Base-by-base conservation (phyloP, 192 early-diverging fungal species). In the Podila horticola region DNA sequence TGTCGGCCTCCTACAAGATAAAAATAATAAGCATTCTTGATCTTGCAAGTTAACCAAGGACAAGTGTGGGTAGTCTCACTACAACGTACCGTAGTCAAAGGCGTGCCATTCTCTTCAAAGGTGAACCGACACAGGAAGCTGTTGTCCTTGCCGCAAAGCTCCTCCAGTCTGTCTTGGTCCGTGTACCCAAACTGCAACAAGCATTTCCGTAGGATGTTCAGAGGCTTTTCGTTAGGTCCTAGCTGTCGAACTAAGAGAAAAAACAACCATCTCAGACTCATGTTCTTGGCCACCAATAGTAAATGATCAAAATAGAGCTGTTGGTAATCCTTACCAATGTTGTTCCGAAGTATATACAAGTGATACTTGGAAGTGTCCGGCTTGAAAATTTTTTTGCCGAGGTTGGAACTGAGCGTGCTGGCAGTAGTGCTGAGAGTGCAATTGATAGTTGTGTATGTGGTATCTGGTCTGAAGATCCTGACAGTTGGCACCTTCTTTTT, bases 321-420 rank as follows among this genome's bases (percentile, higher is more conserved):
- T 2, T 20, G 24, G 19, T 9, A 29, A n/a, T 26, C 69, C 59
- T 76, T 77, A 86, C 85, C 64, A 33, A 86, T 74, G 28, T 82
- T 77, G 58, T 86, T 74, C 20, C 83, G 71, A 20, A 74, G 74
- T 7, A 86, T 60, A 62, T 84, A 84, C 55, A 86, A 36, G 62
- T 83, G 84, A 61, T 82, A 86, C 28, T 84, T 84, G 28, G 83
- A 89, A 31, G 89, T 87, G 69, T 97, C 95, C 13, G 85, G 83
- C 45, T 96, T 89, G 67, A 95, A 93, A 68, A 94, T 95, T 75
- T 97, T 97, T 76, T 91, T 93, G 19, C 92, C 88, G 9, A 95
- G 84, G 65, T 90, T 90, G 30, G 88, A 84, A 68, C 93, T 87
- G 38, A 97, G 79, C 52, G 96, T 94, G n/a, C 86, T 86, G 4